A percentile compares a stretch with the other conserved stretches of the same genome.
Evolutionary conservation across 2,329 filamentous ascomycete genomes (phyloP).

Genomic region (Aspergillus udagawae): DNA sequence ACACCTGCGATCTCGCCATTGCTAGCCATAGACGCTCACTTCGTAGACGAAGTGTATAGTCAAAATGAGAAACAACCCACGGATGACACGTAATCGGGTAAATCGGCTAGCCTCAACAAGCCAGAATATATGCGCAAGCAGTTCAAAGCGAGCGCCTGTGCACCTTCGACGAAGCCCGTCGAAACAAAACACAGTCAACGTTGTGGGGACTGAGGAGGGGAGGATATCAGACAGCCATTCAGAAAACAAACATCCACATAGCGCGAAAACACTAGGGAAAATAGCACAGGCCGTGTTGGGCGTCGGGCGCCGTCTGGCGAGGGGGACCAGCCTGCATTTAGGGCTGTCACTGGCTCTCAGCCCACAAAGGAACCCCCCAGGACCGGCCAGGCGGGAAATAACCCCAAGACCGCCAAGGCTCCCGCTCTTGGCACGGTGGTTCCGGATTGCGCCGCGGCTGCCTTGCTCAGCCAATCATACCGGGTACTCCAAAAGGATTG

Average conservation of each 20-base stretch:
- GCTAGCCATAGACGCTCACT: constrained; percentile 15
- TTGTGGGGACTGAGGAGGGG: background rate
- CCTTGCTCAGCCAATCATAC: no score
- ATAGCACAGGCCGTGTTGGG: background rate
- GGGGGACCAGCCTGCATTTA: background rate
- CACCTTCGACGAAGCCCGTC: background rate
- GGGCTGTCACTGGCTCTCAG: background rate
- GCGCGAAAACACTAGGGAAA: background rate
- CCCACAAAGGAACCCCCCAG: background rate
- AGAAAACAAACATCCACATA: background rate
- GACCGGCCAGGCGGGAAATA: background rate
- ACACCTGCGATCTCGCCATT: constrained; percentile 25
- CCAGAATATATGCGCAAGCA: background rate
- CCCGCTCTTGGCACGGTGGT: background rate
- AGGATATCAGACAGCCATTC: background rate
- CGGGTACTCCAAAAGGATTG: no score
- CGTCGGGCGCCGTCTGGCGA: background rate
- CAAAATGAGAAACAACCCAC: background rate
- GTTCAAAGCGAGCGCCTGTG: background rate
- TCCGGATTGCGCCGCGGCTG: background rate
- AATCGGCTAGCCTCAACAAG: constrained; percentile 9
- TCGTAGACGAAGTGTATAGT: constrained; percentile 6
- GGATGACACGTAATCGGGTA: constrained; percentile 9
- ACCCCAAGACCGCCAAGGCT: background rate
- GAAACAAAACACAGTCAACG: background rate